Conservation (phyloP, 2,329 filamentous ascomycete species). For the Fusarium sp. region DNA sequence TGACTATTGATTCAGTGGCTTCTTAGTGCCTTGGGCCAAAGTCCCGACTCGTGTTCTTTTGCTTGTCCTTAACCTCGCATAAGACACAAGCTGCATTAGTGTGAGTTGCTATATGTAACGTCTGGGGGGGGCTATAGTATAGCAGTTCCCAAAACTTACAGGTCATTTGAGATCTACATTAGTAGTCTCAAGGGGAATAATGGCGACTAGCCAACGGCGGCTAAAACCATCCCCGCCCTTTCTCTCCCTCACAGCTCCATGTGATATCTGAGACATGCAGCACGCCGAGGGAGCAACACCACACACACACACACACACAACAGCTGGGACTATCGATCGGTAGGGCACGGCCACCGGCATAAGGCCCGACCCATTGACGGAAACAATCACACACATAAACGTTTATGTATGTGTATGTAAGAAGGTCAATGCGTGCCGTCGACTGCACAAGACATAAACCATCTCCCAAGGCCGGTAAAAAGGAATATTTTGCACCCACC, state of each 20-base stretch:
- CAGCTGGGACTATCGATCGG: constrained; percentile 28
- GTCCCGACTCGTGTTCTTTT: constrained; percentile 22
- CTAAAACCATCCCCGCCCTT: constrained; percentile 22
- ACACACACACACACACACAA: constrained; percentile 26
- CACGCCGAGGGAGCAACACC: constrained; percentile 21
- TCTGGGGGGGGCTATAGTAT: constrained; percentile 16
- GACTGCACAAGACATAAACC: constrained; percentile 11
- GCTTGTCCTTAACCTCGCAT: constrained; percentile 27
- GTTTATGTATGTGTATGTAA: constrained; percentile 18
- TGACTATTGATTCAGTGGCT: constrained; percentile 17
- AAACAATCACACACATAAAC: constrained; percentile 33
- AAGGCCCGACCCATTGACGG: constrained; percentile 34
- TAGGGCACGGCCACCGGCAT: constrained; percentile 21
- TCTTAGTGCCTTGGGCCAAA: constrained; percentile 6
- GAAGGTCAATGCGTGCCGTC: constrained; percentile 36
- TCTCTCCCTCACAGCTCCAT: constrained; percentile 35
- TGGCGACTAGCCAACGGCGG: constrained; percentile 26
- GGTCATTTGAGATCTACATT: constrained; percentile 36
- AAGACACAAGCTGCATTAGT: constrained; percentile 24
- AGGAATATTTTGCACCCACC: constrained; percentile 28
- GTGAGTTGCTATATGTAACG: constrained; percentile 18
- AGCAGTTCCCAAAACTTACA: constrained; percentile 26
- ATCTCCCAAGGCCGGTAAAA: constrained; percentile 32
- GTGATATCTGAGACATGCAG: constrained; percentile 48
- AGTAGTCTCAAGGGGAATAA: constrained; percentile 33